Conservation (phyloP, 495 filamentous ascomycete genomes). For the Clohesyomyces aquaticus region DNA sequence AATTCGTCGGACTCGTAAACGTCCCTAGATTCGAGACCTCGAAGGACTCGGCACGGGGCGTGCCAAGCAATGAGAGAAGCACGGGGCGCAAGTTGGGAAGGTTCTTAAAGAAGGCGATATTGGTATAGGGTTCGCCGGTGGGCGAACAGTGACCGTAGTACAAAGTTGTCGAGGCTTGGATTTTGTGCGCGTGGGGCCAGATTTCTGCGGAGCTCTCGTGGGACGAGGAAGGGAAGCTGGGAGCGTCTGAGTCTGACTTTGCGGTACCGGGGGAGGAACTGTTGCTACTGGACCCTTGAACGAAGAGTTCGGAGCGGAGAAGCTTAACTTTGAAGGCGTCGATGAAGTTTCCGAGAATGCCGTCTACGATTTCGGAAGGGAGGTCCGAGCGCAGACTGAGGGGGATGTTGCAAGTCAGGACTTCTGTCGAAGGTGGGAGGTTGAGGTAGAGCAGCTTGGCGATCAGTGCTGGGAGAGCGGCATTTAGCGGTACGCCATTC, state of each 20-base stretch:
- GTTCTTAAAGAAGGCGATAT: conserved; percentile 4
- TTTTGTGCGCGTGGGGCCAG: not conserved
- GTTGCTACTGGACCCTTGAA: not conserved
- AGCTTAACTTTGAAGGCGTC: conserved; percentile 3
- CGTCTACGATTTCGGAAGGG: not conserved
- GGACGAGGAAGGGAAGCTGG: no score
- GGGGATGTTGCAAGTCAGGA: not conserved
- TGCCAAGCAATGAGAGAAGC: not conserved
- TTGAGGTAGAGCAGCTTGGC: not conserved
- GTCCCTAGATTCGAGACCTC: not conserved
- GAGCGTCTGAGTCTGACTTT: no score
- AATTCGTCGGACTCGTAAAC: not conserved
- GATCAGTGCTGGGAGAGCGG: not conserved
- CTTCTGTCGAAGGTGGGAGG: not conserved
- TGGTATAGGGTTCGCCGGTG: not conserved
- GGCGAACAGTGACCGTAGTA: not conserved
- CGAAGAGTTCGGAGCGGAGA: not conserved
- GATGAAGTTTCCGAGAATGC: not conserved
- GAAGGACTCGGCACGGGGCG: not conserved
- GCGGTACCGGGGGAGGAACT: no score
- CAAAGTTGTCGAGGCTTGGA: not conserved
- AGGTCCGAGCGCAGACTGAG: not conserved
- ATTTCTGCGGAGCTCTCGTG: conserved; percentile 3
- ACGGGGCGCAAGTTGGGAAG: not conserved
- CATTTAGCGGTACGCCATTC: not conserved